A percentile compares a stretch with the other conserved stretches of the same genome.
Evolutionary conservation across 306 rosid species (phyloP).

Genomic region (Mimosa pudica): DNA sequence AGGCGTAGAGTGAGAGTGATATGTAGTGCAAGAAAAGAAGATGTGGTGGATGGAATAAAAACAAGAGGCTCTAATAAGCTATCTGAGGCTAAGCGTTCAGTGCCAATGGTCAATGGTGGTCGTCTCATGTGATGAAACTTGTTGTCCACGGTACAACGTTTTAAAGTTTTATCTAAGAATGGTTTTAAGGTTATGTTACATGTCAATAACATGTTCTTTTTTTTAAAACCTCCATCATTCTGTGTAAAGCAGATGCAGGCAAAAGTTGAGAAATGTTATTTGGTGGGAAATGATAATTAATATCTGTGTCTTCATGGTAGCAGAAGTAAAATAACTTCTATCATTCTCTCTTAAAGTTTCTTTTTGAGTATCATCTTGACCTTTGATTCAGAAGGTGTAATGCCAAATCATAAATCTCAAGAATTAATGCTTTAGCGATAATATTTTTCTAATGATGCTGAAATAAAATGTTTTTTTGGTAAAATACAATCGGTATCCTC

Average conservation of each 20-base stretch:
- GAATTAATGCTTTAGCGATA: background rate
- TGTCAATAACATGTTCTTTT: background rate
- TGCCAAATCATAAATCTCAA: no score
- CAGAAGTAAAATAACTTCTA: no score
- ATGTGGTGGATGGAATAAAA: slow-evolving; percentile 48
- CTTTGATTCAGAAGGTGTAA: background rate
- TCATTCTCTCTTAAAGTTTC: background rate
- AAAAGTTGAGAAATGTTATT: no score
- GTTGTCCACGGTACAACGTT: background rate
- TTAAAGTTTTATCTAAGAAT: background rate
- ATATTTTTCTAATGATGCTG: background rate
- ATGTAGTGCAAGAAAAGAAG: slow-evolving; percentile 64
- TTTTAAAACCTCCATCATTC: no score
- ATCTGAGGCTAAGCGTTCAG: background rate
- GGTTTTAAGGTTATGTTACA: background rate
- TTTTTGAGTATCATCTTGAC: background rate
- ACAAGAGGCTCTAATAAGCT: background rate
- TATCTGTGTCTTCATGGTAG: no score
- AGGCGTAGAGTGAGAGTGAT: slow-evolving; percentile 45
- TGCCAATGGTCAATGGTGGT: slow-evolving; percentile 24
- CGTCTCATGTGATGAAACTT: background rate
- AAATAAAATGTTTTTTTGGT: no score
- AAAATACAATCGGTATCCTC: no score
- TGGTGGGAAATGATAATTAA: no score
- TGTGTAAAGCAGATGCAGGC: no score